phyloP scores from a whole-genome alignment of 768 basidiomycete species.

The Amanita polypyramis region DNA sequence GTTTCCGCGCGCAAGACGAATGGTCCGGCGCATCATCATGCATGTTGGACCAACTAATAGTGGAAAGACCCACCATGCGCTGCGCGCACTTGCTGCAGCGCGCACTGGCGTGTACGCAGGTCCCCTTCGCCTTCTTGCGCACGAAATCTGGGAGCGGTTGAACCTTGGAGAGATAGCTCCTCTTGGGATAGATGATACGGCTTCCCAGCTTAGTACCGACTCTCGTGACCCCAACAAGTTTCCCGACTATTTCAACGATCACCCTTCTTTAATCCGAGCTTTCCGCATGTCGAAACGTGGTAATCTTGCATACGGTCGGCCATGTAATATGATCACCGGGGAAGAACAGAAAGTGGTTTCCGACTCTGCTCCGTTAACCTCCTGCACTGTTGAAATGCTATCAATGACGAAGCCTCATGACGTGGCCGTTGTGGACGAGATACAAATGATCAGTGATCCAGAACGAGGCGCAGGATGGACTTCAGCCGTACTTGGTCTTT shows the following conservation, averaged over 20 bases:
- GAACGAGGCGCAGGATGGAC: conserved; percentile 81
- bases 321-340: conserved; percentile 85
- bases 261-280: neutral
- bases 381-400: conserved; percentile 94
- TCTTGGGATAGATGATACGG: conserved; percentile 35
- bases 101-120: conserved; percentile 76
- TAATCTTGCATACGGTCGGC: conserved; percentile 40
- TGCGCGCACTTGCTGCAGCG: conserved; percentile 78
- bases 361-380: conserved; percentile 42
- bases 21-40: conserved; percentile 75
- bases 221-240: conserved; percentile 12
- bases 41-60: conserved; percentile 98
- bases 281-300: conserved; percentile 15
- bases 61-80: conserved; percentile 91
- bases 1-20: conserved; percentile 40
- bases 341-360: conserved; percentile 76
- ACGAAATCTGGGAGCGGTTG: conserved; percentile 88
- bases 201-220: conserved; percentile 4
- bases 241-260: conserved; percentile 18
- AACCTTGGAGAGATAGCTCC: conserved; percentile 87
- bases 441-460: conserved; percentile 85
- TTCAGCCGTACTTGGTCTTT: conserved; percentile 60
- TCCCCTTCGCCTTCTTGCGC: conserved; percentile 84
- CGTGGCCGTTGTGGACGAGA: conserved; percentile 93
- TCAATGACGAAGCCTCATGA: conserved; percentile 34